Base-by-base conservation (phyloP, 306 rosid species). In the Quercus aquifolioides region DNA sequence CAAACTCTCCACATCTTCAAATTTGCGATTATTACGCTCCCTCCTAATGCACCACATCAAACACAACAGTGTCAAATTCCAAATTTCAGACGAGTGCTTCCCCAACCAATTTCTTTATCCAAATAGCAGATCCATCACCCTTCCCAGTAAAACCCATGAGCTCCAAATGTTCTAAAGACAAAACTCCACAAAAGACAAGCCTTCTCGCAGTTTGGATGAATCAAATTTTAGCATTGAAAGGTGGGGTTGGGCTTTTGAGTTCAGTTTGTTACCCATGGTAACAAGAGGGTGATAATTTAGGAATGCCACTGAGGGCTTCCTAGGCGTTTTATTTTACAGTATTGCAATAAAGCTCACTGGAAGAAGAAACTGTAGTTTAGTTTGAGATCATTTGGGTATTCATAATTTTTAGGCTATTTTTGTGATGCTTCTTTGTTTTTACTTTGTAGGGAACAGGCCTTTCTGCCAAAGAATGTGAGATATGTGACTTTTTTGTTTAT, bases 401-500 rank as follows among this genome's bases (percentile, higher is more conserved):
- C 26, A 52, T 2, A 49, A 57, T 3, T 23, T 54, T 25, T 59
- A 12, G n/a, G 60, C 51, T 60, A 38, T 17, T 15, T 58, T 68
- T 76, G 63, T 72, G 57, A 74, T 55, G 69, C 31, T 1, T 74
- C 23, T 60, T 21, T 80, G 63, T 3, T 46, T 58, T 71, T 68
- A 5, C 30, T 56, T 80, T 82, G 43, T 57, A 91, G 97, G 99
- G 99, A 57, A 84, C 91, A 1, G 97, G 99, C 18, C 97, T 95
- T 76, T 95, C 98, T 76, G 83, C 90, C 28, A 91, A 93, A 84
- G 99, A 95, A 73, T 82, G 86, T 75, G 90, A 90, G 80, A 93
- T 95, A 70, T 95, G 99, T 33, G 97, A 95, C 75, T 95, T 95
- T 84, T 95, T 95, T 71, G 90, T 95, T 80, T 95, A 93, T 83